Conservation (phyloP, 2,329 filamentous ascomycete genomes). For the Penicillium sp. region DNA sequence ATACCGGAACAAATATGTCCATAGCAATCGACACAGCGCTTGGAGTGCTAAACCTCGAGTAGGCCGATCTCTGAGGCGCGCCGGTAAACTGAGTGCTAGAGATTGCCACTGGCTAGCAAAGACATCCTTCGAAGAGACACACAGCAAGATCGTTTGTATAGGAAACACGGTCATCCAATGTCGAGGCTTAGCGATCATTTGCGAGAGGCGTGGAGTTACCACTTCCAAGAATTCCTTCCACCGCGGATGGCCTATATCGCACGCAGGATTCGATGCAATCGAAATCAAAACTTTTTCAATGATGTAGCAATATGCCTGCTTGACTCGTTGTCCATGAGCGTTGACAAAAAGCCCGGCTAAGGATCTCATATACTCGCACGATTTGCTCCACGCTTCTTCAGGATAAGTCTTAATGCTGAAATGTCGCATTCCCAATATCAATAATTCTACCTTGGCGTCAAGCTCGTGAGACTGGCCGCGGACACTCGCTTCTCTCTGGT, state of each 20-base stretch:
- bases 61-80: constrained; percentile 77
- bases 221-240: constrained; percentile 83
- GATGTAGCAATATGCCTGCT: constrained; percentile 90
- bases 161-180: constrained; percentile 91
- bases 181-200: constrained; percentile 85
- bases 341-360: constrained; percentile 78
- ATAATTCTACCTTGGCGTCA: constrained; percentile 79
- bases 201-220: constrained; percentile 71
- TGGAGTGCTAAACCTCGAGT: constrained; percentile 78
- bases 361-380: constrained; percentile 81
- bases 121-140: constrained; percentile 77
- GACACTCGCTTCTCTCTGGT: constrained; percentile 66
- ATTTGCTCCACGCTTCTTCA: constrained; percentile 73
- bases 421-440: constrained; percentile 89
- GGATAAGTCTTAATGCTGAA: constrained; percentile 71
- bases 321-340: constrained; percentile 83
- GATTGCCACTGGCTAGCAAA: constrained; percentile 86
- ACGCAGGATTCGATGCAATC: constrained; percentile 74
- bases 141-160: constrained; percentile 79
- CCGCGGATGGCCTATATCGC: constrained; percentile 72
- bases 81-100: constrained; percentile 70
- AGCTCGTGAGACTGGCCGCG: constrained; percentile 51
- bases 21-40: constrained; percentile 82
- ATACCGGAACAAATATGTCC: constrained; percentile 89
- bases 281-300: constrained; percentile 82